phyloP scores from a whole-genome alignment of 345 rosid species.

The Streptanthus diversifolius region DNA sequence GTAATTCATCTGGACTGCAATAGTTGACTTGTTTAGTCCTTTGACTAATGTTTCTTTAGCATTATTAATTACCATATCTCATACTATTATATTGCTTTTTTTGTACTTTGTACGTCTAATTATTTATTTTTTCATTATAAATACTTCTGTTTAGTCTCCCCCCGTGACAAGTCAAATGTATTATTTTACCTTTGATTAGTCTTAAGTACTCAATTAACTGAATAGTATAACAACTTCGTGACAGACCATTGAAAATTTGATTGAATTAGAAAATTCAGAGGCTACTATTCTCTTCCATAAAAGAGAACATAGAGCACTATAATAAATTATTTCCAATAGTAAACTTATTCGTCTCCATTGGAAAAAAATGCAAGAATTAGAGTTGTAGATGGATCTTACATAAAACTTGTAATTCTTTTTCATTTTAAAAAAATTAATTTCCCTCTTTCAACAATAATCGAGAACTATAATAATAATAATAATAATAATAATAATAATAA shows the following conservation, averaged over 20 bases:
- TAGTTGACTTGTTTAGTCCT: conserved; percentile 26
- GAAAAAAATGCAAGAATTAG: neutral
- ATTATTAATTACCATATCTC: conserved; percentile 15
- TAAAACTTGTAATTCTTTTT: neutral
- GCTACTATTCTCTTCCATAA: conserved; percentile 9
- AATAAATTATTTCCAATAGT: neutral
- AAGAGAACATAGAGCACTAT: neutral
- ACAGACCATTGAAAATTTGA: neutral
- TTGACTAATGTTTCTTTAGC: conserved; percentile 31
- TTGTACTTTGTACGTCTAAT: neutral
- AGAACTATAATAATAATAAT: too few species aligned
- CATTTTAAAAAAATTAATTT: too few species aligned
- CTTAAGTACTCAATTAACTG: conserved; percentile 7
- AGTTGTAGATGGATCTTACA: neutral
- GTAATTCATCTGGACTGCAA: conserved; percentile 19
- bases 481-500: too few species aligned
- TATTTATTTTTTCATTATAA: neutral
- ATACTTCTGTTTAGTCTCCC: neutral
- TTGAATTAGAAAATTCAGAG: conserved; percentile 23
- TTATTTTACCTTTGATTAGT: conserved; percentile 29
- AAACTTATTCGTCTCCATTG: neutral
- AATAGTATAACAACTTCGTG: conserved; percentile 17
- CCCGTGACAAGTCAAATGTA: conserved; percentile 25
- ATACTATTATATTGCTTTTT: neutral
- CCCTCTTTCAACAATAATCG: too few species aligned